A percentile compares a stretch with the other conserved stretches of the same genome.
Evolutionary conservation across 345 rosid species (phyloP).

Genomic region (Eucalyptus leucophloia): DNA sequence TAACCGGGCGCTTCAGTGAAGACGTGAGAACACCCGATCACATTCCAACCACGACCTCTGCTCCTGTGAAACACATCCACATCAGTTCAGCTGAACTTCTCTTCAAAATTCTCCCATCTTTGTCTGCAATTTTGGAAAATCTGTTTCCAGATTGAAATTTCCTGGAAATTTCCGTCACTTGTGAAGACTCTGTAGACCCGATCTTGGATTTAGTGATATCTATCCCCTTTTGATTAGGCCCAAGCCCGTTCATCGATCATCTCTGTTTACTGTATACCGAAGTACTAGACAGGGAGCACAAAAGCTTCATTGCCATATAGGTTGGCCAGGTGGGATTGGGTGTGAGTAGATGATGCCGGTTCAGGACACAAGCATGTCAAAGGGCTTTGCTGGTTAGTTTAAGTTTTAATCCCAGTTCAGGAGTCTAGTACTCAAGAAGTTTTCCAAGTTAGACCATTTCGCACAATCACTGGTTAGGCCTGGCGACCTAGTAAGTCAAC

Average conservation of each 20-base stretch:
- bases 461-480: not conserved
- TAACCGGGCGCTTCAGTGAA: no score
- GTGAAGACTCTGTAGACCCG: not conserved
- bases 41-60: not conserved
- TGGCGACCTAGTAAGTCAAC: not conserved
- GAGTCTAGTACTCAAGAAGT: not conserved
- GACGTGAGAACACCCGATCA: not conserved
- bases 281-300: rapidly evolving
- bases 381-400: not conserved
- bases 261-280: not conserved
- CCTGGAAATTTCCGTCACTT: not conserved
- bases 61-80: not conserved
- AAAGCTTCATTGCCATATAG: not conserved
- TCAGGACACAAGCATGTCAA: not conserved
- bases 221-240: not conserved
- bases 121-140: not conserved
- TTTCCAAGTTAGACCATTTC: not conserved
- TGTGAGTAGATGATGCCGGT: not conserved
- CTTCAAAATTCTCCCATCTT: not conserved
- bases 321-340: not conserved
- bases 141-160: not conserved
- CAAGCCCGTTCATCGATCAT: not conserved
- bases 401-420: not conserved
- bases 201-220: not conserved
- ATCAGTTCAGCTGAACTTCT: not conserved